A percentile compares a stretch with the other conserved stretches of the same genome.
phyloP scores from a whole-genome alignment of 192 early-diverging fungal genomes.

The Fimicolochytrium jonesii region DNA sequence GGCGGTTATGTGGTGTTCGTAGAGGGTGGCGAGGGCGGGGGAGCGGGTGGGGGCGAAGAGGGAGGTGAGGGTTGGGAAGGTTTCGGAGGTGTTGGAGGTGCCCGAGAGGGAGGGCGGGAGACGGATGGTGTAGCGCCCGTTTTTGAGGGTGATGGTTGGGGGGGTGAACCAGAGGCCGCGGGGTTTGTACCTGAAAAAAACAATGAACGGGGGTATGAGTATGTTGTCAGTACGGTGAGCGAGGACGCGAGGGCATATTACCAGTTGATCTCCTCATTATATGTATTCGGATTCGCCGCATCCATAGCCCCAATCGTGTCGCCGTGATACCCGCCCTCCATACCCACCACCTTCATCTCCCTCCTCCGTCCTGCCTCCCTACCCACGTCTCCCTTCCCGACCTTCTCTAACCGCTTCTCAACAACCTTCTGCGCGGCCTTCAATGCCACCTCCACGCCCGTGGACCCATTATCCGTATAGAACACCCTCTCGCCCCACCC shows the following conservation, averaged over 20 bases:
- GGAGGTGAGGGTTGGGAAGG: background rate
- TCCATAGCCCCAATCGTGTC: constrained; percentile 86
- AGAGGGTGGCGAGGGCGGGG: constrained; percentile 9
- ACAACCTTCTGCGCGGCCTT: constrained; percentile 69
- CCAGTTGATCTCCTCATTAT: constrained; percentile 68
- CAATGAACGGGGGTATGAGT: too few relatives aligned
- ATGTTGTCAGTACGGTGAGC: too few relatives aligned
- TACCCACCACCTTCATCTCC: constrained; percentile 57
- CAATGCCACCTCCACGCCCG: constrained; percentile 74
- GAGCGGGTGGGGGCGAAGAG: constrained; percentile 7
- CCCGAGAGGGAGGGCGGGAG: constrained; percentile 6
- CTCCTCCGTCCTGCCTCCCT: too few relatives aligned
- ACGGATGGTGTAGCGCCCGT: constrained; percentile 21
- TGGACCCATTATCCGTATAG: constrained; percentile 78
- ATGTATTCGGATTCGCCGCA: constrained; percentile 67
- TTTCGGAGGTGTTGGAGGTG: background rate
- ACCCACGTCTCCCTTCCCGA: too few relatives aligned
- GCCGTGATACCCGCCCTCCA: constrained; percentile 79
- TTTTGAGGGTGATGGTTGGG: constrained; percentile 38
- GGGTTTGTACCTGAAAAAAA: constrained; percentile 18
- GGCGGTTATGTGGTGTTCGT: constrained; percentile 18
- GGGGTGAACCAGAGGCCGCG: constrained; percentile 68
- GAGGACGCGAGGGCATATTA: too few relatives aligned
- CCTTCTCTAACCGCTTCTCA: constrained; percentile 23
- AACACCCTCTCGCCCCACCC: constrained; percentile 69